Base-by-base conservation (phyloP, 345 rosid species). In the Gossypium thurberi region DNA sequence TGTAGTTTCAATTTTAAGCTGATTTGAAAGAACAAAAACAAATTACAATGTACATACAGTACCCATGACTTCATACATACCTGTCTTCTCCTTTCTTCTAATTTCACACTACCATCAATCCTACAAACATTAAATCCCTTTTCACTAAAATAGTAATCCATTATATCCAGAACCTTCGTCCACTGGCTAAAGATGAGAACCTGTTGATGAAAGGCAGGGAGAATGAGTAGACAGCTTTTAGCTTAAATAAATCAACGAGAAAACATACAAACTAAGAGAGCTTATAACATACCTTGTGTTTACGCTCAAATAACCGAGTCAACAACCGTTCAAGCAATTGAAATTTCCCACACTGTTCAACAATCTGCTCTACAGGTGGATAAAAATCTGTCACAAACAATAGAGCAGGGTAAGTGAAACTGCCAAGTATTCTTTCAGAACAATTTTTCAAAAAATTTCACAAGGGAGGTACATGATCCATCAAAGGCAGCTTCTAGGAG, bases 61-160 rank as follows among this genome's bases (percentile, higher is more conserved):
- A 58, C 8, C 11, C 10, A 76, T 66, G 12, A 17, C 47, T 14
- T 33, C 57, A n/a, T 13, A 55, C 56, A 59, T 66, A 95, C 99
- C 99, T 95, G 99, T 76, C 88, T 86, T 84, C 64, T 87, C 81
- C 99, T 88, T 61, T 95, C 91, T 1, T 88, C 91, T 77, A 92
- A 78, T 51, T 78, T 89, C 78, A 95, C 97, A 48, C 0, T 43
- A 73, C 98, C 99, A 83, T 95, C 99, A 76, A 95, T 95, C 77
- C 98, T 86, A 78, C 97, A 95, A 69, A 92, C 93, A 71, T 86
- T 85, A 79, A 85, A 86, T 42, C 98, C 99, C 77, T 85, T 95
- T 77, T 89, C 98, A 81, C 90, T 85, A 72, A 95, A 92, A 80
- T 95, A 95, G 77, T 91, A 95, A 17, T 95, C 98, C 96, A 95